phyloP scores from a whole-genome alignment of 192 early-diverging fungal species.

The Dissophora ornata region DNA sequence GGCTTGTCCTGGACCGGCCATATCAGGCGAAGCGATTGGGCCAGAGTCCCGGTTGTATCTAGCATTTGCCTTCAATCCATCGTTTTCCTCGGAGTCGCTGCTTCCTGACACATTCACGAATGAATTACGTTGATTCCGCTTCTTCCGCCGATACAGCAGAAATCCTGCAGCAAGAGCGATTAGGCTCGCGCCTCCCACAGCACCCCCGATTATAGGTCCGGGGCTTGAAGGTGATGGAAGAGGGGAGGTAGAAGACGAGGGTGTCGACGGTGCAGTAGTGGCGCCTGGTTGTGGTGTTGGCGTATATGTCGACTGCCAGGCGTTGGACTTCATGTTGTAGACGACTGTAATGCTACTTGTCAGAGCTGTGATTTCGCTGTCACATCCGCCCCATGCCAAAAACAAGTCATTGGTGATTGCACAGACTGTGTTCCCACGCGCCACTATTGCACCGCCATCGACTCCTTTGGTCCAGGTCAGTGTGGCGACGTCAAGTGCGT shows the following conservation, averaged over 20 bases:
- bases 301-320: conserved; percentile 2
- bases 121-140: neutral
- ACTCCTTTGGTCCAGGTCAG: conserved; percentile 12
- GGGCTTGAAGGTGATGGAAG: neutral
- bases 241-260: neutral
- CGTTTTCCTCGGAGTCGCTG: neutral
- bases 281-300: neutral
- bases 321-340: conserved; percentile 26
- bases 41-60: too few species aligned
- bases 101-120: neutral
- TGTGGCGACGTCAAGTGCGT: conserved; percentile 3
- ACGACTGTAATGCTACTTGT: conserved; percentile 6
- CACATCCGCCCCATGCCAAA: conserved; percentile 4
- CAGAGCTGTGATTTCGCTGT: neutral
- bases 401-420: conserved; percentile 23
- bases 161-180: neutral
- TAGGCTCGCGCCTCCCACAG: neutral
- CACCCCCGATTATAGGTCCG: conserved; percentile 6
- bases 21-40: too few species aligned
- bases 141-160: conserved; percentile 2
- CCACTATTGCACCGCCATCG: neutral
- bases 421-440: conserved; percentile 3
- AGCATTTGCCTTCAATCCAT: neutral
- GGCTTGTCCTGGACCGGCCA: too few species aligned
- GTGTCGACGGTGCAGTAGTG: neutral